Percentiles rank a stretch among this genome's conserved stretches.
These are phyloP conservation scores for Cornus controversa DNA, from an alignment of 148 eudicot species.

Conservation along the genomic window DNA sequence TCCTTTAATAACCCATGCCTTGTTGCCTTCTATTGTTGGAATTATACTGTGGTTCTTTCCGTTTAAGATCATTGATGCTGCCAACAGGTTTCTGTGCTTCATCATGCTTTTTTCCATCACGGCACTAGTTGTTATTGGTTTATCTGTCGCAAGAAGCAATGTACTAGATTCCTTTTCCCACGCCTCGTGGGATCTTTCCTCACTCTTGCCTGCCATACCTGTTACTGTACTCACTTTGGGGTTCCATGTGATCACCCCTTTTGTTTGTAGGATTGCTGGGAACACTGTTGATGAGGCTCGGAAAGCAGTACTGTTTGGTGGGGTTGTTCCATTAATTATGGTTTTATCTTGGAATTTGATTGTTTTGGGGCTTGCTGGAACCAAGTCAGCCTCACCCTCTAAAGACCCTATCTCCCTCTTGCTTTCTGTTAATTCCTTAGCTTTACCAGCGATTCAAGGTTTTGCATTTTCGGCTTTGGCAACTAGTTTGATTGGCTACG, in stretches of 20 bases:
- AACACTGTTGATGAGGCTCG: conserved; percentile 48
- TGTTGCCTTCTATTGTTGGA: conserved; percentile 51
- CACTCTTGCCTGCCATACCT: conserved; percentile 65
- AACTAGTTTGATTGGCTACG: conserved; percentile 74
- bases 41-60: conserved; percentile 45
- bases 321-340: conserved; percentile 62
- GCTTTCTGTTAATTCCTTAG: conserved; percentile 61
- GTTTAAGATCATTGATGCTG: conserved; percentile 45
- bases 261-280: conserved; percentile 64
- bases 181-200: conserved; percentile 51
- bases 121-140: conserved; percentile 55
- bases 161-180: conserved; percentile 36
- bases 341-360: conserved; percentile 69
- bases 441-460: conserved; percentile 58
- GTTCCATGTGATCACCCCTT: conserved; percentile 77
- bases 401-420: conserved; percentile 57
- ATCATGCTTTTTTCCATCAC: conserved; percentile 63
- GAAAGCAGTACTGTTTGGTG: conserved; percentile 61
- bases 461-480: conserved; percentile 78
- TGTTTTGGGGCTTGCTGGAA: conserved; percentile 68
- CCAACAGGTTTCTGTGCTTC: conserved; percentile 53
- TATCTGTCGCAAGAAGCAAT: conserved; percentile 43
- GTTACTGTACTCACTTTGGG: conserved; percentile 70
- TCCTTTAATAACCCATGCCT: conserved; percentile 34
- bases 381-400: conserved; percentile 20